Evolutionary conservation across 1,139 yeast genomes (phyloP).

Genomic region (Candida sp.): DNA sequence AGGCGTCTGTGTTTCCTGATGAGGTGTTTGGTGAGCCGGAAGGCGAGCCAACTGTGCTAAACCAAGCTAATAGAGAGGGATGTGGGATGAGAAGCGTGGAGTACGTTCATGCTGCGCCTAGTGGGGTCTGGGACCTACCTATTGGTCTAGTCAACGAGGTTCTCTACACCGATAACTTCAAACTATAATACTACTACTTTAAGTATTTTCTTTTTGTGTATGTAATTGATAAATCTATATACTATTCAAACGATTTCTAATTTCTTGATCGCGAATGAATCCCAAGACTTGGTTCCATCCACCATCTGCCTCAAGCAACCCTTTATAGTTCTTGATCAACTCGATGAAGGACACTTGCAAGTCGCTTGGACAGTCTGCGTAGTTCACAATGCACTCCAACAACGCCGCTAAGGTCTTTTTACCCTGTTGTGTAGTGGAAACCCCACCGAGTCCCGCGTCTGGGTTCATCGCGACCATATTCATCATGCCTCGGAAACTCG

Average conservation of each 20-base stretch:
- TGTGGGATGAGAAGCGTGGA: slow-evolving; percentile 21
- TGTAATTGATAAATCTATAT: slow-evolving; percentile 5
- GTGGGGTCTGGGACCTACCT: slow-evolving; percentile 88
- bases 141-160: slow-evolving; percentile 72
- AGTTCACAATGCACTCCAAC: slow-evolving; percentile 67
- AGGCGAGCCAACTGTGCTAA: not conserved
- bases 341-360: slow-evolving; percentile 49
- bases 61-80: not conserved
- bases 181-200: not conserved
- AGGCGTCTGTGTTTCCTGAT: slow-evolving; percentile 57
- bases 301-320: slow-evolving; percentile 48
- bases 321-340: slow-evolving; percentile 48
- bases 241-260: slow-evolving; percentile 9
- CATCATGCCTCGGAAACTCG: slow-evolving; percentile 80
- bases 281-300: slow-evolving; percentile 34
- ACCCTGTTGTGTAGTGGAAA: slow-evolving; percentile 44
- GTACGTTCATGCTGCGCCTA: slow-evolving; percentile 59
- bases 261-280: slow-evolving; percentile 30
- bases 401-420: slow-evolving; percentile 57
- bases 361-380: slow-evolving; percentile 53
- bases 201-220: not conserved
- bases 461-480: slow-evolving; percentile 69
- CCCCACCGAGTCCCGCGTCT: slow-evolving; percentile 56
- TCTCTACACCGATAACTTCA: slow-evolving; percentile 42
- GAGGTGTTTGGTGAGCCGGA: slow-evolving; percentile 9